Evolutionary conservation across 78 protist species (phyloP), one percentile per base, ranked within the genome.

Genomic region (Planoprotostelium fungivorum): DNA sequence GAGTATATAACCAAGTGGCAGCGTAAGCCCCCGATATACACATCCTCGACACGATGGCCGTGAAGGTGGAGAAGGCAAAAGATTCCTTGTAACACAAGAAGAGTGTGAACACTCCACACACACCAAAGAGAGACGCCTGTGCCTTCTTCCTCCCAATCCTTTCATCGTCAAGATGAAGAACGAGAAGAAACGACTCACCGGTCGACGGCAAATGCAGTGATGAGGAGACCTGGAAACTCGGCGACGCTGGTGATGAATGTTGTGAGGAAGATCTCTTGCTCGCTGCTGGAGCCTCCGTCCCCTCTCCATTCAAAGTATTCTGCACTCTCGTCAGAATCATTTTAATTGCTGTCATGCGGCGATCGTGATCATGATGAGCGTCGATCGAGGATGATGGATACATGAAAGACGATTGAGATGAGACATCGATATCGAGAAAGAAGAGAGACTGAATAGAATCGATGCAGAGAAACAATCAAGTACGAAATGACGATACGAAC

Each of bases 141-240:
- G 90, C 28, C 51, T 63, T 38, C 38, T 89, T 89, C 29, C 90
- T 9, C 31, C 90, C 90, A 10, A 89, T 37, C 38, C 86, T 39
- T 5, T 51, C 73, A 51, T 51, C 73, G 16, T 51, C 5, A 51
- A 51, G 16, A 16, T 51, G 73, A 25, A 16, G 16, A 16, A 51
- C 73, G 73, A 51, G 5, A 5, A 51, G 5, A 5, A 25, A 51
- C 73, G 16, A 51, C 73, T 5, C 73, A 51, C 73, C 73, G 5
- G 63, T 89, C 90, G 34, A 63, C 38, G 51, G 35, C 10, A 29
- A 38, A 36, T 29, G 29, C 29, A 5, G 37, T 38, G 38, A 90
- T 35, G 35, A 84, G 0, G 25, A 35, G 86, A 0, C 86, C 91
- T 29, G 91, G 91, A n/a, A 85, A 16, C 84, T 90, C 91, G 23